Percentiles rank a stretch among this genome's conserved stretches.
phyloP scores from a whole-genome alignment of 441 rosid genomes.

The Euphorbia celastroides region DNA sequence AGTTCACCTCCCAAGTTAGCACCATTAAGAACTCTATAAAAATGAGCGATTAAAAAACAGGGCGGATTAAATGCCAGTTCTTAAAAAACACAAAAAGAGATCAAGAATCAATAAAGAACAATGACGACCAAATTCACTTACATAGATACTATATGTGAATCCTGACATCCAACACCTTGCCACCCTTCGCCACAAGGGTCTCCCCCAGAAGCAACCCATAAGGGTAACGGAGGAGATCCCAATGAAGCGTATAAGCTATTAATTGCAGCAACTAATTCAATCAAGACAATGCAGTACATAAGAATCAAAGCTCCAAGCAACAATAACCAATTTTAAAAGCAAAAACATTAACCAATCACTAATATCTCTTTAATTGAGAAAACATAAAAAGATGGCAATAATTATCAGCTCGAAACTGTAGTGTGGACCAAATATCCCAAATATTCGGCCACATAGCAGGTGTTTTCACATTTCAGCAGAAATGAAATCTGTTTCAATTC shows the following conservation, averaged over 20 bases:
- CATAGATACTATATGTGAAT: constrained; percentile 61
- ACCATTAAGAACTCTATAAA: constrained; percentile 66
- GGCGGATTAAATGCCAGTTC: not conserved
- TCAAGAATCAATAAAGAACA: constrained; percentile 7
- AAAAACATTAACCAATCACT: not conserved
- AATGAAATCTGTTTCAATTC: not conserved
- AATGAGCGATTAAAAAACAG: constrained; percentile 7
- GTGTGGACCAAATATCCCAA: not conserved
- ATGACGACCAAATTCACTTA: constrained; percentile 19
- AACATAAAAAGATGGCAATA: not conserved
- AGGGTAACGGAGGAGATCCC: constrained; percentile 74
- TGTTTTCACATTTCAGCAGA: too few relatives aligned
- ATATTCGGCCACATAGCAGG: too few relatives aligned
- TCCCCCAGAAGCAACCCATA: constrained; percentile 89
- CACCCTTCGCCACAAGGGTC: constrained; percentile 93
- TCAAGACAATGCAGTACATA: constrained; percentile 39
- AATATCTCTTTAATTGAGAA: not conserved
- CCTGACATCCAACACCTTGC: constrained; percentile 86
- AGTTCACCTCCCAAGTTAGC: constrained; percentile 92
- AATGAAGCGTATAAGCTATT: constrained; percentile 63
- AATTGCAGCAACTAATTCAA: constrained; percentile 76
- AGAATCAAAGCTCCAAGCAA: constrained; percentile 29
- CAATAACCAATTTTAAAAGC: constrained; percentile 12
- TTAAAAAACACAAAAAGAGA: not conserved
- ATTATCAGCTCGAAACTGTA: constrained; percentile 7